A percentile compares a stretch with the other conserved stretches of the same genome.
These are phyloP conservation scores for Oldenlandia corymbosa DNA, from an alignment of 257 asterid species.

Conservation along the genomic window DNA sequence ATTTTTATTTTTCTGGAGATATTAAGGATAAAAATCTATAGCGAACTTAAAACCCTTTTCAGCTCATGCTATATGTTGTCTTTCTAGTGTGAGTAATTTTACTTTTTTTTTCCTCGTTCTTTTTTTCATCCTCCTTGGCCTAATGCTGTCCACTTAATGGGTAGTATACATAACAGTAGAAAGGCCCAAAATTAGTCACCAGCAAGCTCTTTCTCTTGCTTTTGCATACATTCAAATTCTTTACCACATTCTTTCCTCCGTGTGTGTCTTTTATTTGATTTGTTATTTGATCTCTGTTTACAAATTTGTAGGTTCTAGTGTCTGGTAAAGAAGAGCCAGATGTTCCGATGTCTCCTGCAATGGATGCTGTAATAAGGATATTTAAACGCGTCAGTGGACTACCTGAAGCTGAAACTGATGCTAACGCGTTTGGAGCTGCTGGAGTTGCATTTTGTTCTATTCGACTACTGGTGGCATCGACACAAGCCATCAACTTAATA, in stretches of 20 bases:
- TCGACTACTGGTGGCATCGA: constrained; percentile 58
- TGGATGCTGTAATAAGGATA: constrained; percentile 65
- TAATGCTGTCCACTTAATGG: too few species aligned
- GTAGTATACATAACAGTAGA: not conserved
- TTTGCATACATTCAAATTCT: not conserved
- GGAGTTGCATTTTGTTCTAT: constrained; percentile 48
- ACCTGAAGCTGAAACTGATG: constrained; percentile 40
- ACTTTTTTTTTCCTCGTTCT: too few species aligned
- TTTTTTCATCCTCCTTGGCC: too few species aligned
- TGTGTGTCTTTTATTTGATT: not conserved
- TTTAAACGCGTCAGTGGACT: constrained; percentile 60
- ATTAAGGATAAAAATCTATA: too few species aligned
- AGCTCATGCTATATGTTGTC: too few species aligned
- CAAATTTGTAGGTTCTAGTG: constrained; percentile 51
- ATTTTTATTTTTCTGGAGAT: too few species aligned
- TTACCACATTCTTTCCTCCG: too few species aligned
- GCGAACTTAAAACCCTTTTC: too few species aligned
- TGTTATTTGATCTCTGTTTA: constrained; percentile 5
- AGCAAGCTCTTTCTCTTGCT: not conserved
- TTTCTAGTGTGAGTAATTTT: too few species aligned
- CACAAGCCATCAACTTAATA: constrained; percentile 73
- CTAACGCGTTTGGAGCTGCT: constrained; percentile 32
- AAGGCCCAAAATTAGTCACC: too few species aligned
- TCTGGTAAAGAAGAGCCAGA: constrained; percentile 86
- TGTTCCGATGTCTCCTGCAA: constrained; percentile 56